Conservation (phyloP, 176 grass and related monocot species). For the Aegilops longissima region DNA sequence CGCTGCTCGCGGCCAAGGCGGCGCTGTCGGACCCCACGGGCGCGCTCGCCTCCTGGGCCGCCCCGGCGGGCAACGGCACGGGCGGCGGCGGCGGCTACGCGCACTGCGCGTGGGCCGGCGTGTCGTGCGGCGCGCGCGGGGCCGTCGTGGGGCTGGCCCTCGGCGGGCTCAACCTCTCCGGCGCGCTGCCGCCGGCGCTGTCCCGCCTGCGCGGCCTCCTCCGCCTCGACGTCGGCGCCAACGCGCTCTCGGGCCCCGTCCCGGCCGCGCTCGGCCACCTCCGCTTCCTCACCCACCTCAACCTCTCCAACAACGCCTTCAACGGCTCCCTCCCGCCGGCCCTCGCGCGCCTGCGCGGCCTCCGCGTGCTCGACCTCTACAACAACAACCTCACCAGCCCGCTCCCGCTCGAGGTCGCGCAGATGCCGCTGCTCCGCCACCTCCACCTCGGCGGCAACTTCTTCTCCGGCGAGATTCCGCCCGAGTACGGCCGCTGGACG, state of each 20-base stretch:
- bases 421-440: constrained; percentile 51
- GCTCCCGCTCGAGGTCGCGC: constrained; percentile 58
- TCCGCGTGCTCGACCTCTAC: constrained; percentile 69
- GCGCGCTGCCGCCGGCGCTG: constrained; percentile 48
- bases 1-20: constrained; percentile 69
- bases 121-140: constrained; percentile 47
- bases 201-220: constrained; percentile 45
- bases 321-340: constrained; percentile 49
- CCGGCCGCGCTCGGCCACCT: constrained; percentile 53
- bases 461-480: constrained; percentile 67
- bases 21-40: constrained; percentile 60
- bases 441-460: constrained; percentile 76
- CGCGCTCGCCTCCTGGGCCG: constrained; percentile 57
- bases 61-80: not conserved
- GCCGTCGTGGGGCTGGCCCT: constrained; percentile 56
- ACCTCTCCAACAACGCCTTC: constrained; percentile 87
- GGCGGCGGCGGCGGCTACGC: not conserved
- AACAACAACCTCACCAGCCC: constrained; percentile 82
- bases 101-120: constrained; percentile 58
- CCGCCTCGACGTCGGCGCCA: constrained; percentile 57
- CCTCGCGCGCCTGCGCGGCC: constrained; percentile 45
- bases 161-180: constrained; percentile 65
- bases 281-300: constrained; percentile 61
- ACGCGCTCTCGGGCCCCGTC: constrained; percentile 49
- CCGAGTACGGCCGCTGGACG: constrained; percentile 48